Conservation (phyloP, 2,329 filamentous ascomycete species). For the Fusarium burgessii region DNA sequence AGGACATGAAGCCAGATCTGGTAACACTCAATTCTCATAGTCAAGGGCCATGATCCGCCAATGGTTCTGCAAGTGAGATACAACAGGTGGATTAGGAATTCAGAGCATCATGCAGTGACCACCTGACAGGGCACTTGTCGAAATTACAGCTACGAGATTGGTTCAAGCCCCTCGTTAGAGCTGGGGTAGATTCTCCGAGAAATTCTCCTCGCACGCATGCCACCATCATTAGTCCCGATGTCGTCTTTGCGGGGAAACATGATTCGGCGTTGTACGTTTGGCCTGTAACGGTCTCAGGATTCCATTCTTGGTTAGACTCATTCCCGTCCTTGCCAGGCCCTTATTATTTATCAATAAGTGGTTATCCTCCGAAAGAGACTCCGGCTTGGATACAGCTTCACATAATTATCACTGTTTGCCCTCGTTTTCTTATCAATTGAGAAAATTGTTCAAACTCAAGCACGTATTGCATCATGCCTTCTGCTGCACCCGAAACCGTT, state of each 20-base stretch:
- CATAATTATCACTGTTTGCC: constrained; percentile 3
- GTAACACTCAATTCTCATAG: constrained; percentile 14
- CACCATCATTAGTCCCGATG: constrained; percentile 44
- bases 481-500: constrained; percentile 43
- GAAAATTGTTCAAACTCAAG: constrained; percentile 10
- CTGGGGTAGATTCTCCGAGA: constrained; percentile 46
- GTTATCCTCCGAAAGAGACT: constrained; percentile 32
- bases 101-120: not conserved
- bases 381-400: constrained; percentile 32
- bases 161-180: constrained; percentile 12
- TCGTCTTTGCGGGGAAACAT: constrained; percentile 46
- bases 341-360: constrained; percentile 18
- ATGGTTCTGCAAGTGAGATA: not conserved
- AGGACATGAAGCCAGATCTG: constrained; percentile 38
- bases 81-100: not conserved
- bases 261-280: constrained; percentile 39
- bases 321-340: not conserved
- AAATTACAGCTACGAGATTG: constrained; percentile 17
- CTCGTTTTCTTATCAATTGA: constrained; percentile 14
- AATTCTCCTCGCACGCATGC: constrained; percentile 47
- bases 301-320: constrained; percentile 34
- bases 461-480: constrained; percentile 51
- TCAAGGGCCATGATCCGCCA: constrained; percentile 16
- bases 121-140: constrained; percentile 2
- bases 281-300: constrained; percentile 34